A percentile compares a stretch with the other conserved stretches of the same genome.
phyloP scores from a whole-genome alignment of 352 stramenopile species.

The Pythium phragmitis region DNA sequence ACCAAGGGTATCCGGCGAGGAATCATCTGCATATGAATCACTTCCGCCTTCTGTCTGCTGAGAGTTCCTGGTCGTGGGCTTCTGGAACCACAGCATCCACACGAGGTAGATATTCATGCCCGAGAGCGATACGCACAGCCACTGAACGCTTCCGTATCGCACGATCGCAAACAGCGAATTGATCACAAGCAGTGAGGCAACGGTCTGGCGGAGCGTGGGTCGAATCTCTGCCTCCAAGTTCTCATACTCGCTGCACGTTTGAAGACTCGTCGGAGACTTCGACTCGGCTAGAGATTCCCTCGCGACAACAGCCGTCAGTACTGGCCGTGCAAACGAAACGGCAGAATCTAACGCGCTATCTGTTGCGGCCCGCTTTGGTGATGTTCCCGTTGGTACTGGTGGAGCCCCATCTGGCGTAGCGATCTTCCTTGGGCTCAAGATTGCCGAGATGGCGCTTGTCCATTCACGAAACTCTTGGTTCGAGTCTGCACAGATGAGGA shows the following conservation, averaged over 20 bases:
- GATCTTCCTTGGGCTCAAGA: constrained; percentile 48
- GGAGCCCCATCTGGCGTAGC: background rate
- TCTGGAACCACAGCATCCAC: constrained; percentile 21
- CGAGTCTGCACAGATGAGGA: constrained; percentile 68
- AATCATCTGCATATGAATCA: background rate
- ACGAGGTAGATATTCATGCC: constrained; percentile 17
- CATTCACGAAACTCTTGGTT: constrained; percentile 73
- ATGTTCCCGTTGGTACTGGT: background rate
- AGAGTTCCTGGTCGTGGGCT: background rate
- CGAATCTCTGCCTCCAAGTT: background rate
- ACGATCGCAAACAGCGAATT: constrained; percentile 16
- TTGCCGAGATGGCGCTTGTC: constrained; percentile 66
- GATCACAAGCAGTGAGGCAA: constrained; percentile 7
- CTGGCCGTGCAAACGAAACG: background rate
- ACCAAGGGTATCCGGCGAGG: background rate
- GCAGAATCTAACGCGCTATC: constrained; percentile 14
- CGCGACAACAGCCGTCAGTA: background rate
- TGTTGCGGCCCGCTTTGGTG: constrained; percentile 6
- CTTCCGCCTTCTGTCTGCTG: background rate
- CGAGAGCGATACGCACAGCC: constrained; percentile 6
- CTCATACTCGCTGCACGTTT: background rate
- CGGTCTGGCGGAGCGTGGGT: constrained; percentile 11
- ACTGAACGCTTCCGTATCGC: constrained; percentile 18
- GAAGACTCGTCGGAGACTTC: background rate
- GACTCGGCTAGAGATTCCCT: background rate